Conservation (phyloP, 2,329 filamentous ascomycete species). For the Fusarium sp. region DNA sequence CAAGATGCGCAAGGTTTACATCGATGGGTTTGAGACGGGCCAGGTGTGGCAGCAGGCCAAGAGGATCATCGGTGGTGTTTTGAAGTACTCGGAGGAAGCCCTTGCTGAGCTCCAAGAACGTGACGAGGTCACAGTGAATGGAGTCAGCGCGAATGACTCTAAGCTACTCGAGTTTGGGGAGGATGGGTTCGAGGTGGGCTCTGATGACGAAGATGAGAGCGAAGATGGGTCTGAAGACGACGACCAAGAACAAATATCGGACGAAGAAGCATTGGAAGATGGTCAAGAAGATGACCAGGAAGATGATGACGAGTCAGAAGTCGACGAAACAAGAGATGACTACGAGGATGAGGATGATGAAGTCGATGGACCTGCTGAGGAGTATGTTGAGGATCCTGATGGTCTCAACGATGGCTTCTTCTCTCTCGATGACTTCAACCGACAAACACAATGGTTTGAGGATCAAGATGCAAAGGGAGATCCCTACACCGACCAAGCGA, state of each 20-base stretch:
- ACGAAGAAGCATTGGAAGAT: slow-evolving; percentile 37
- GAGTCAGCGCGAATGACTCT: slow-evolving; percentile 49
- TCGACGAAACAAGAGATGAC: slow-evolving; percentile 45
- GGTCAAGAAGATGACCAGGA: slow-evolving; percentile 47
- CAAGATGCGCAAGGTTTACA: slow-evolving; percentile 81
- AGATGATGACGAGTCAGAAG: slow-evolving; percentile 50
- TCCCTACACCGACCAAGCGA: slow-evolving; percentile 73
- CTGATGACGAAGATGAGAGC: slow-evolving; percentile 44
- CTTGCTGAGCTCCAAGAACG: slow-evolving; percentile 59
- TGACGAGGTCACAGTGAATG: slow-evolving; percentile 54
- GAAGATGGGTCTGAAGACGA: slow-evolving; percentile 45
- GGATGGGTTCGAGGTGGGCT: slow-evolving; percentile 46
- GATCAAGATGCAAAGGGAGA: slow-evolving; percentile 82
- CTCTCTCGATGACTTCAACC: slow-evolving; percentile 97
- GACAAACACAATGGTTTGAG: slow-evolving; percentile 87
- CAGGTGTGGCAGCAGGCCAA: slow-evolving; percentile 96
- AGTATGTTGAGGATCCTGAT: slow-evolving; percentile 68
- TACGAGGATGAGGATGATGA: slow-evolving; percentile 52
- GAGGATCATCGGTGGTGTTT: slow-evolving; percentile 71
- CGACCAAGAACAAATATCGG: slow-evolving; percentile 38
- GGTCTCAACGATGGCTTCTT: slow-evolving; percentile 98
- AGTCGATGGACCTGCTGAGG: slow-evolving; percentile 56
- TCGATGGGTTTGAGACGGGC: slow-evolving; percentile 83
- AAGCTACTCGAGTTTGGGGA: slow-evolving; percentile 41
- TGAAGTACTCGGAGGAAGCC: slow-evolving; percentile 57